These are phyloP conservation scores for Ulvella scutata DNA, from an alignment of 139 green algal genomes.

Conservation along the genomic window DNA sequence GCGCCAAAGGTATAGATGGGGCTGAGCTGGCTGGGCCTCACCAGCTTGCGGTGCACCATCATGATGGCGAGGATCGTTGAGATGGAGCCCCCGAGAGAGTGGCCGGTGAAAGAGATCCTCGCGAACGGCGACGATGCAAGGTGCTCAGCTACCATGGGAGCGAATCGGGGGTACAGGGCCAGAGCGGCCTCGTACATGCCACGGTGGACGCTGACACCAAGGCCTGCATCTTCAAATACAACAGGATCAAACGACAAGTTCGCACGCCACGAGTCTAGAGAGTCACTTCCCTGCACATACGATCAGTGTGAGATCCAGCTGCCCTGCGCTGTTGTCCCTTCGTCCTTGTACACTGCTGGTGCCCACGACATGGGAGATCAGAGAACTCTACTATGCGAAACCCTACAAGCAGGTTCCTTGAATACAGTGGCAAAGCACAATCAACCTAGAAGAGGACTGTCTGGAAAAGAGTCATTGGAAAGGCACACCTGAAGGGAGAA, in stretches of 20 bases:
- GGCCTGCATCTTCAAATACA: constrained; percentile 69
- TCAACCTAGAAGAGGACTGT: no score
- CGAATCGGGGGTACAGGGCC: constrained; percentile 76
- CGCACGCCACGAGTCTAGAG: constrained; percentile 53
- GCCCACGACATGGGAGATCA: no score
- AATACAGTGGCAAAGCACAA: no score
- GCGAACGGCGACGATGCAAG: constrained; percentile 44
- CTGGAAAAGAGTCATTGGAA: background rate
- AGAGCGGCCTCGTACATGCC: constrained; percentile 81
- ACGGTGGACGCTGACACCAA: constrained; percentile 79
- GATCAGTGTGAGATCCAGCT: no score
- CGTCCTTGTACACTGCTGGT: no score
- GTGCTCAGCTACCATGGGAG: constrained; percentile 73
- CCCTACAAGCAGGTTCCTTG: no score
- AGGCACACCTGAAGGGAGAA: constrained; percentile 42
- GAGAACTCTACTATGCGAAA: no score
- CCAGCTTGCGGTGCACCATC: constrained; percentile 53
- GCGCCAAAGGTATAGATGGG: constrained; percentile 85
- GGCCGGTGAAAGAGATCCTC: constrained; percentile 66
- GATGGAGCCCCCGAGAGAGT: constrained; percentile 86
- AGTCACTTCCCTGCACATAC: constrained; percentile 71
- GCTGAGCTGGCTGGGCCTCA: constrained; percentile 31
- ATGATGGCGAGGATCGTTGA: constrained; percentile 78
- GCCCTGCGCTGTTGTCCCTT: no score
- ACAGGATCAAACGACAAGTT: constrained; percentile 94